Conservation (phyloP, 371 early-diverging fungal genomes). For the Nematocida homosporus region DNA sequence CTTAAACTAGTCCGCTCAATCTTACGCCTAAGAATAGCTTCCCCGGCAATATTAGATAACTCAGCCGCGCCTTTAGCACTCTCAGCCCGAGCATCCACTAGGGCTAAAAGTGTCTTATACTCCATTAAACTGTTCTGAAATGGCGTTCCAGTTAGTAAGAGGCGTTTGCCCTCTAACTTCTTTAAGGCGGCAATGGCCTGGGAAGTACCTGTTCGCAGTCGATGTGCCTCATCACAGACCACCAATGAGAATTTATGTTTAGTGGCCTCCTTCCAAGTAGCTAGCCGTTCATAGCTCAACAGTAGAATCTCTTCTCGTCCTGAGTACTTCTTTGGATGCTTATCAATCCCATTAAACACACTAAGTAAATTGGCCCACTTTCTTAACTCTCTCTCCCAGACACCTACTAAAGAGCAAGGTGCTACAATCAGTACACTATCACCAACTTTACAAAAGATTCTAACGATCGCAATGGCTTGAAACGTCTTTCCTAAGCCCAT, state of each 20-base stretch:
- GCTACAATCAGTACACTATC: conserved; percentile 82
- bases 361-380: conserved; percentile 85
- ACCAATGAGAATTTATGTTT: conserved; percentile 84
- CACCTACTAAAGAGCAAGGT: conserved; percentile 89
- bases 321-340: conserved; percentile 73
- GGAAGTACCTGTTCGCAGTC: conserved; percentile 93
- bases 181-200: conserved; percentile 83
- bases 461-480: conserved; percentile 88
- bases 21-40: conserved; percentile 50
- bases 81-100: conserved; percentile 71
- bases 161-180: conserved; percentile 75
- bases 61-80: conserved; percentile 28
- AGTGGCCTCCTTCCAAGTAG: conserved; percentile 76
- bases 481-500: conserved; percentile 98
- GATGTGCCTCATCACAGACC: conserved; percentile 96
- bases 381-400: conserved; percentile 86
- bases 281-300: conserved; percentile 90
- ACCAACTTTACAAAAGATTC: conserved; percentile 72
- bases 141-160: conserved; percentile 95
- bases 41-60: conserved; percentile 34
- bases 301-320: conserved; percentile 81
- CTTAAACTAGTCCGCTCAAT: conserved; percentile 38
- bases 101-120: conserved; percentile 94
- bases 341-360: conserved; percentile 82
- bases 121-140: conserved; percentile 94